Percentiles rank a stretch among this genome's conserved stretches.
Evolutionary conservation across 768 basidiomycete species (phyloP).

Genomic region (Termitomyces titanicus): DNA sequence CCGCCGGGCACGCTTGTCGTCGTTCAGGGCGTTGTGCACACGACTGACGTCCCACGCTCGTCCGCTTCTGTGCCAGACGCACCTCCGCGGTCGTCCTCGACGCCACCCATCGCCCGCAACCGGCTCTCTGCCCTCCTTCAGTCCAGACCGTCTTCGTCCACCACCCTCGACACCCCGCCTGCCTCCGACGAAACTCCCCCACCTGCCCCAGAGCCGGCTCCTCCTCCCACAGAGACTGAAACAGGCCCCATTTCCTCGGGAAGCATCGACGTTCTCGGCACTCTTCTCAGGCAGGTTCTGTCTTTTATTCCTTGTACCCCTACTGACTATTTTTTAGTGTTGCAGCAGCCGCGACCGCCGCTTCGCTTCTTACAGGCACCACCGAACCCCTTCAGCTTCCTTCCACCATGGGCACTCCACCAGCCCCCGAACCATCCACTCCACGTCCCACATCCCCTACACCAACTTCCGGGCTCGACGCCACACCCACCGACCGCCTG

Average conservation of each 20-base stretch:
- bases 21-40: slow-evolving; percentile 81
- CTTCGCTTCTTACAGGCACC: slow-evolving; percentile 74
- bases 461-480: slow-evolving; percentile 36
- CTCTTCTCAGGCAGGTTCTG: slow-evolving; percentile 64
- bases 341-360: slow-evolving; percentile 89
- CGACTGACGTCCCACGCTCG: slow-evolving; percentile 56
- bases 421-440: slow-evolving; percentile 1
- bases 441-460: slow-evolving; percentile 35
- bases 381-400: slow-evolving; percentile 62
- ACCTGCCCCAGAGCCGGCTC: background rate
- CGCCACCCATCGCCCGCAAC: slow-evolving; percentile 26
- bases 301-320: slow-evolving; percentile 2
- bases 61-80: slow-evolving; percentile 15
- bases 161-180: slow-evolving; percentile 10
- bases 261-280: slow-evolving; percentile 80
- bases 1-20: slow-evolving; percentile 78
- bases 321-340: slow-evolving; percentile 42
- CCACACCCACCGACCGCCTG: slow-evolving; percentile 43
- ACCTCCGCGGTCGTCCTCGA: slow-evolving; percentile 27
- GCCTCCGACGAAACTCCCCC: slow-evolving; percentile 1
- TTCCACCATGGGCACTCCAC: background rate
- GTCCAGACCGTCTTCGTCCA: slow-evolving; percentile 26
- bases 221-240: slow-evolving; percentile 6
- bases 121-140: slow-evolving; percentile 32
- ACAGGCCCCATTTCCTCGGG: slow-evolving; percentile 53